Base-by-base conservation (phyloP, 768 basidiomycete genomes). In the Rhodosporidiobolus sp. region DNA sequence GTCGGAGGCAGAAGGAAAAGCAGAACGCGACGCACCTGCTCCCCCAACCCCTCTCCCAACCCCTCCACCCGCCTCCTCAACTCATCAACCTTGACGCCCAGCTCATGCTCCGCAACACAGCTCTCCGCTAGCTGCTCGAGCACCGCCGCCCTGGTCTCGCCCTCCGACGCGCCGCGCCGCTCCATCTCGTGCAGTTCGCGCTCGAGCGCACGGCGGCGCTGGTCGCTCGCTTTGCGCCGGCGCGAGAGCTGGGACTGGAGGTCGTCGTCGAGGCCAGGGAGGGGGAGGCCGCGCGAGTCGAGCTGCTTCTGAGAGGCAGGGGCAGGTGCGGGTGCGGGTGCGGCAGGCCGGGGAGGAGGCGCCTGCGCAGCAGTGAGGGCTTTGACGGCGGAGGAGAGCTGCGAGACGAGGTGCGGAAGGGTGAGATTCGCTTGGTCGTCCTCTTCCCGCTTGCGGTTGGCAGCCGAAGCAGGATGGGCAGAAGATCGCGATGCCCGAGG, bases 31-130 rank as follows among this genome's bases (percentile, higher is more conserved):
- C 70, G 38, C 35, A 71, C 70, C 59, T 65, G 64, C 3, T 60
- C 64, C 5, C 70, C 70, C 12, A 71, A 53, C 22, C 50, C 26
- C 22, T 38, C 46, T 1, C 70, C 70, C 65, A 72, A 58, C 26
- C 58, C 65, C 48, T 62, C 52, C 10, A 72, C 63, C 17, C 65
- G 63, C 60, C 56, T 62, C n/a, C 60, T 35, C 54, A 72, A 32
- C 30, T 72, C 70, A 11, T 72, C 70, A 22, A 72, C 60, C 53
- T 66, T 66, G 48, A 8, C 48, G 22, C 65, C 65, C 17, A 72
- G 59, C 9, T 66, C 65, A 8, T 63, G 58, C 49, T 72, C 70
- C 9, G 35, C 28, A 34, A 63, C 61, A 26, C 63, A 60, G 2
- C 53, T 55, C 35, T 63, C 60, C 1, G 60, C 55, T 3, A 72